Conservation (phyloP, 2,329 filamentous ascomycete genomes). For the Bipolaris bicolor region DNA sequence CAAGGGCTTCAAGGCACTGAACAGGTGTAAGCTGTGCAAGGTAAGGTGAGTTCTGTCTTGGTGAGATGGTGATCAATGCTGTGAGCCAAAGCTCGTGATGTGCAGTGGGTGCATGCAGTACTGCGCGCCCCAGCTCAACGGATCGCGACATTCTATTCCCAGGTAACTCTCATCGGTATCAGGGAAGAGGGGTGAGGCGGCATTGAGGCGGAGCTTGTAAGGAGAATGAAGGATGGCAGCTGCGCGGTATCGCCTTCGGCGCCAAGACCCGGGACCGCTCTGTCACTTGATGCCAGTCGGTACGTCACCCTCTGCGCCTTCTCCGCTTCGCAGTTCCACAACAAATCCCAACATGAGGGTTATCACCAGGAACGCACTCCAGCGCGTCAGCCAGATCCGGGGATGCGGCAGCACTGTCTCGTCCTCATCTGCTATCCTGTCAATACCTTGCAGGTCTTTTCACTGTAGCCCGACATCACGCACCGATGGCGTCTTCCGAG, state of each 20-base stretch:
- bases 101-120: constrained; percentile 31
- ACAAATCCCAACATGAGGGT: constrained; percentile 29
- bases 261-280: constrained; percentile 32
- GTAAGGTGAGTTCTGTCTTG: constrained; percentile 33
- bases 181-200: background rate
- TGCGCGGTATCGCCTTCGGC: background rate
- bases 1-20: constrained; percentile 27
- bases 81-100: constrained; percentile 46
- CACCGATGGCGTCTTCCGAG: constrained; percentile 67
- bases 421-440: background rate
- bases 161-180: constrained; percentile 3
- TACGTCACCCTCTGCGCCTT: constrained; percentile 25
- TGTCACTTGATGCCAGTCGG: constrained; percentile 14
- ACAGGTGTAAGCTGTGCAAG: constrained; percentile 25
- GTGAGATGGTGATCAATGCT: constrained; percentile 45
- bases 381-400: constrained; percentile 17
- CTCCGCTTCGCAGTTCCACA: constrained; percentile 11
- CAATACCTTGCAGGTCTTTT: constrained; percentile 20
- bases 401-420: constrained; percentile 12
- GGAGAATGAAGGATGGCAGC: background rate
- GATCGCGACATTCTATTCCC: constrained; percentile 31
- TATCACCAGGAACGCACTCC: constrained; percentile 26
- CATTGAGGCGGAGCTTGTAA: constrained; percentile 9
- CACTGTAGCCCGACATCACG: constrained; percentile 31
- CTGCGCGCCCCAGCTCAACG: constrained; percentile 45